phyloP scores from a whole-genome alignment of 495 filamentous ascomycete genomes.

The Hypoxylon rickii region DNA sequence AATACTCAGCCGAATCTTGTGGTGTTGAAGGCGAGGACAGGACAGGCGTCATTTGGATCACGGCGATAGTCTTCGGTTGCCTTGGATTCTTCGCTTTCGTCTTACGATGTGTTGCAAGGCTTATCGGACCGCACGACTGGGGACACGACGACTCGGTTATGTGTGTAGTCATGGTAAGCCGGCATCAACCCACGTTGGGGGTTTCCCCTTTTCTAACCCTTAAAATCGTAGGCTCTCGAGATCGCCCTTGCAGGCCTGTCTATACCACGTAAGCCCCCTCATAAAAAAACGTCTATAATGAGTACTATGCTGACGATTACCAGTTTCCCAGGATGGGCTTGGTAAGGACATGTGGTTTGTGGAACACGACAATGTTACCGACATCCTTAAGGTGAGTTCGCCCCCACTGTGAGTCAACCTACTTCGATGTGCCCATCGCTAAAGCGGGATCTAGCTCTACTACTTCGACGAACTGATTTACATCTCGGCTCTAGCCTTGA shows the following conservation, averaged over 20 bases:
- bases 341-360: slow-evolving; percentile 39
- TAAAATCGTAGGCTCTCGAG: slow-evolving; percentile 9
- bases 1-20: slow-evolving; percentile 27
- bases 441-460: slow-evolving; percentile 42
- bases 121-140: slow-evolving; percentile 26
- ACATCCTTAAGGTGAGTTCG: slow-evolving; percentile 30
- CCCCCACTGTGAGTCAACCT: background rate
- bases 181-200: background rate
- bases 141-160: slow-evolving; percentile 28
- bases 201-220: slow-evolving; percentile 6
- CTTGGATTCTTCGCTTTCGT: slow-evolving; percentile 28
- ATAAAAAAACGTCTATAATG: background rate
- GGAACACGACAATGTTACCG: slow-evolving; percentile 32
- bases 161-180: slow-evolving; percentile 29
- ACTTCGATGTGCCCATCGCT: no score
- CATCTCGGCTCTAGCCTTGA: slow-evolving; percentile 46
- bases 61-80: slow-evolving; percentile 20
- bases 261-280: slow-evolving; percentile 16
- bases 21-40: slow-evolving; percentile 24
- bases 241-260: slow-evolving; percentile 12
- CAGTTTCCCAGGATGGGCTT: slow-evolving; percentile 22
- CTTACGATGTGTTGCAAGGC: slow-evolving; percentile 22
- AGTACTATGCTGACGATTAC: slow-evolving; percentile 1
- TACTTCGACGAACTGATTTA: slow-evolving; percentile 47
- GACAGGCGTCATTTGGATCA: slow-evolving; percentile 9